Base-by-base conservation (phyloP, 768 basidiomycete genomes). In the Mycena epipterygia region DNA sequence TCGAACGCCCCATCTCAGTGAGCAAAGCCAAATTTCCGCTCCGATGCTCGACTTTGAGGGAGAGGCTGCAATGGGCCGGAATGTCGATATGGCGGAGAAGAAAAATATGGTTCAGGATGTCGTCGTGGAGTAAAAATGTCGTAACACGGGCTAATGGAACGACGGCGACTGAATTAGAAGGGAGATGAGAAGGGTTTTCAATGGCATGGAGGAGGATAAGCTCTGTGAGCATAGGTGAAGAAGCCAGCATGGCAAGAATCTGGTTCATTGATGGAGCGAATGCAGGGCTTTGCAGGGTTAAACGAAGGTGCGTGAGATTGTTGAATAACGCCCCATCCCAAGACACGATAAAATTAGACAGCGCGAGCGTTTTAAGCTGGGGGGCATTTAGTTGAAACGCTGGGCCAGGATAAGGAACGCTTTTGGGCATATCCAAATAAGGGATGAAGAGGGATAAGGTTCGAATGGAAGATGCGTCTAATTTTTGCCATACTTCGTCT, bases 61-160 rank as follows among this genome's bases (percentile, higher is more conserved):
- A 27, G 51, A 62, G 21, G 8, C 19, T 25, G 53, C 59, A 62
- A 37, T 46, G 33, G 5, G 35, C 11, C 12, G 48, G 55, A 39
- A 71, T 25, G 17, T 63, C 59, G 60, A 67, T 51, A 53, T 67
- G 70, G 17, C 44, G 53, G 58, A 67, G 61, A 5, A 72, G 44
- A 29, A 70, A 70, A 14, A 65, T 52, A 17, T 37, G 53, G 44
- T 56, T 63, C n/a, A 49, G 41, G 53, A 57, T 51, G 16, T 63
- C 53, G 21, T 63, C 53, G 53, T 69, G 53, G 30, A 68, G 21
- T 11, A 63, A 37, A 16, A 68, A 51, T 17, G 25, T 29, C 8
- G 35, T 12, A 21, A 68, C 52, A 49, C 49, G 60, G 27, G 44
- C 3, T 7, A 58, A 23, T 39, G 48, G n/a, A 25, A 64, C 62